Percentiles rank a stretch among this genome's conserved stretches.
These are phyloP conservation scores for Fusarium liriodendri DNA, from an alignment of 2,329 filamentous ascomycete species.

Conservation along the genomic window DNA sequence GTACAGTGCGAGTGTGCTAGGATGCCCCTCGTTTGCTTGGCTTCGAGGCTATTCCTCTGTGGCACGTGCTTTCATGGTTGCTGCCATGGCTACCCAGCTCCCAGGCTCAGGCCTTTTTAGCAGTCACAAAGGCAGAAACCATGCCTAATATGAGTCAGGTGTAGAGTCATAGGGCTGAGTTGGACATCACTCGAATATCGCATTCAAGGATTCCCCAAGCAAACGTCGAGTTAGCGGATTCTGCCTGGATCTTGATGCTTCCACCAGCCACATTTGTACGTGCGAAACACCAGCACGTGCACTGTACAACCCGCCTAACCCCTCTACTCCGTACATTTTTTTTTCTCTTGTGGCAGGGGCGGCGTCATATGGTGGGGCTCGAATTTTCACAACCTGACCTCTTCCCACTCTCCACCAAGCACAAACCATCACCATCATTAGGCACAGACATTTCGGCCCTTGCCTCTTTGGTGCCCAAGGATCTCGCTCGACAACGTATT, in stretches of 20 bases:
- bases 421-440: constrained; percentile 40
- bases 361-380: constrained; percentile 54
- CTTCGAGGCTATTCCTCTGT: background rate
- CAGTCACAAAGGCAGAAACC: background rate
- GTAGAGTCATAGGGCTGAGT: background rate
- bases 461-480: constrained; percentile 42
- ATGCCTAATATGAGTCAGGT: background rate
- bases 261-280: background rate
- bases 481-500: constrained; percentile 8
- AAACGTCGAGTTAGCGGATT: background rate
- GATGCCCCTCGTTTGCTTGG: constrained; percentile 18
- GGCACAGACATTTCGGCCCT: constrained; percentile 35
- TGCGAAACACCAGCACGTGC: constrained; percentile 14
- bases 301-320: constrained; percentile 29
- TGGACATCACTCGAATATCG: background rate
- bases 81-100: constrained; percentile 11
- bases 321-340: constrained; percentile 37
- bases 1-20: constrained; percentile 34
- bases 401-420: constrained; percentile 42
- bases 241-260: constrained; percentile 15
- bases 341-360: constrained; percentile 23
- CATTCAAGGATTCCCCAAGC: background rate
- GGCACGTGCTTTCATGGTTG: constrained; percentile 27
- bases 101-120: constrained; percentile 1
- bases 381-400: constrained; percentile 53